A percentile compares a stretch with the other conserved stretches of the same genome.
These are phyloP conservation scores for Ustulina deusta DNA, from an alignment of 2,329 filamentous ascomycete genomes.

Conservation along the genomic window DNA sequence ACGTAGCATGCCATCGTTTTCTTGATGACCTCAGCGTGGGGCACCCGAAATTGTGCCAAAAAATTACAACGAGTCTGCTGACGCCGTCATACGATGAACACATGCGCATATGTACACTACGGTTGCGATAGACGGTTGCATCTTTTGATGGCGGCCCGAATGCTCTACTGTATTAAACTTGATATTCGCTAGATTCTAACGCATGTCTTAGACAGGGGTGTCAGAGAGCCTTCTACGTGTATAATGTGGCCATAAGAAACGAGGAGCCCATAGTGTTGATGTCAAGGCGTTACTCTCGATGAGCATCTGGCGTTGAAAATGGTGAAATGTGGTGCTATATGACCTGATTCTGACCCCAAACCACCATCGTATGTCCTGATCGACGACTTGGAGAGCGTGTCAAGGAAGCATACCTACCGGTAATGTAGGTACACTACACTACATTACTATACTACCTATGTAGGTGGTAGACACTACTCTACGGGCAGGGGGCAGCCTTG, in stretches of 20 bases:
- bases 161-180: conserved; percentile 19
- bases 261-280: background rate
- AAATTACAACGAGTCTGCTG: conserved; percentile 25
- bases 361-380: conserved; percentile 30
- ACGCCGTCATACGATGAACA: conserved; percentile 35
- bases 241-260: background rate
- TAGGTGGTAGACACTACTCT: background rate
- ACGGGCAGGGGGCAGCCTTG: conserved; percentile 22
- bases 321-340: conserved; percentile 32
- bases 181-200: conserved; percentile 17
- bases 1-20: conserved; percentile 21
- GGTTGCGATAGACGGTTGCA: conserved; percentile 19
- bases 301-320: conserved; percentile 7
- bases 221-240: background rate
- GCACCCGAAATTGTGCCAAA: conserved; percentile 6
- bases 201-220: conserved; percentile 14
- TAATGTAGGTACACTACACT: background rate
- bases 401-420: conserved; percentile 8
- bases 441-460: conserved; percentile 2
- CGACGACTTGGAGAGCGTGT: conserved; percentile 13
- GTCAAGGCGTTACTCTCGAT: conserved; percentile 5
- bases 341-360: conserved; percentile 30
- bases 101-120: conserved; percentile 8
- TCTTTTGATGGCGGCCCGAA: conserved; percentile 26
- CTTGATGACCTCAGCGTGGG: conserved; percentile 21